These are phyloP conservation scores for Annulohypoxylon truncatum DNA, from an alignment of 2,329 filamentous ascomycete genomes.

Conservation along the genomic window DNA sequence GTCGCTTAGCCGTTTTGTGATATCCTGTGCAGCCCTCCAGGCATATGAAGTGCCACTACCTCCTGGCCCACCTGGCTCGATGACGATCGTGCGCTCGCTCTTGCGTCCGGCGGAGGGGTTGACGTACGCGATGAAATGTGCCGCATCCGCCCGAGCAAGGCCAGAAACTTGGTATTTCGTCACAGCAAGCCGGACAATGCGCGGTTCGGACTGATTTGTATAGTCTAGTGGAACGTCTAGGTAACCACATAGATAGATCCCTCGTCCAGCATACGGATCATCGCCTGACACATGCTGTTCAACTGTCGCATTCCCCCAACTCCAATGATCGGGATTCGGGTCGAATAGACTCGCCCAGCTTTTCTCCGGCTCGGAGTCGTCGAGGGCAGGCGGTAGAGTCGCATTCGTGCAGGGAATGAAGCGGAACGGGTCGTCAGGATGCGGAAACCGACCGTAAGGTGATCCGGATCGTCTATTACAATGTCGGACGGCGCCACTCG, in stretches of 20 bases:
- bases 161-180: slow-evolving; percentile 63
- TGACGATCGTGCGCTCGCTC: slow-evolving; percentile 60
- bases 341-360: slow-evolving; percentile 59
- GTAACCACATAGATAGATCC: slow-evolving; percentile 62
- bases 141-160: slow-evolving; percentile 48
- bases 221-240: slow-evolving; percentile 62
- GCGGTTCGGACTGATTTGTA: slow-evolving; percentile 56
- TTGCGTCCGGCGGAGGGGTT: slow-evolving; percentile 48
- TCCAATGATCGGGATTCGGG: slow-evolving; percentile 59
- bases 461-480: slow-evolving; percentile 24
- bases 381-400: slow-evolving; percentile 56
- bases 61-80: slow-evolving; percentile 64
- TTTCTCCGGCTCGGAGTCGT: slow-evolving; percentile 52
- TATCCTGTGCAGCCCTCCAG: slow-evolving; percentile 53
- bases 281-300: slow-evolving; percentile 12
- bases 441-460: slow-evolving; percentile 56
- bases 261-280: slow-evolving; percentile 54
- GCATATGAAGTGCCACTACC: slow-evolving; percentile 59
- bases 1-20: slow-evolving; percentile 57
- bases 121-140: not conserved
- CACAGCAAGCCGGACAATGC: slow-evolving; percentile 60
- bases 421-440: slow-evolving; percentile 57
- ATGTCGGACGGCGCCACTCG: slow-evolving; percentile 8
- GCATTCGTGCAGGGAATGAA: slow-evolving; percentile 60
- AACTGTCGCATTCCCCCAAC: slow-evolving; percentile 54